A percentile compares a stretch with the other conserved stretches of the same genome.
phyloP scores from a whole-genome alignment of 768 basidiomycete species.

The Dioszegia crocea region DNA sequence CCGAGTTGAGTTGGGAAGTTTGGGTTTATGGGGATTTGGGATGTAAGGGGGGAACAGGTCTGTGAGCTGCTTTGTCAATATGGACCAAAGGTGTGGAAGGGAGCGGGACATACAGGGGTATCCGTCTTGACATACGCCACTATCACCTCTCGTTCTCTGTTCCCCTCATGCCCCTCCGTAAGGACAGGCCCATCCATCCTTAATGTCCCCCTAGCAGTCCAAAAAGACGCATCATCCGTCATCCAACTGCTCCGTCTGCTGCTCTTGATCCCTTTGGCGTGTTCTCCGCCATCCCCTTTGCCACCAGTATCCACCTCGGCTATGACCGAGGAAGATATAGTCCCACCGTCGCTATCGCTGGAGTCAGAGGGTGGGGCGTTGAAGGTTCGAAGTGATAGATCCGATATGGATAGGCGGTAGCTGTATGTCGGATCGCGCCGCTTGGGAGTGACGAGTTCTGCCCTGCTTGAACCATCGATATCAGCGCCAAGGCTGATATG shows the following conservation, averaged over 20 bases:
- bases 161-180: background rate
- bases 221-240: slow-evolving; percentile 8
- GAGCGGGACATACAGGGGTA: background rate
- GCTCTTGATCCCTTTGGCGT: too few species aligned
- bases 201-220: slow-evolving; percentile 9
- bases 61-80: background rate
- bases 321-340: background rate
- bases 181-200: background rate
- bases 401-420: slow-evolving; percentile 4
- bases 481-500: background rate
- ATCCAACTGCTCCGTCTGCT: background rate
- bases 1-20: background rate
- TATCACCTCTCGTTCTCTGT: slow-evolving; percentile 2
- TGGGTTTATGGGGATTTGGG: background rate
- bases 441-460: too few species aligned
- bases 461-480: too few species aligned
- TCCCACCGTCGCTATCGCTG: background rate
- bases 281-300: background rate
- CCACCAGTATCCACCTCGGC: background rate
- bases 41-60: slow-evolving; percentile 4
- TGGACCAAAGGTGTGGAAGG: background rate
- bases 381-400: slow-evolving; percentile 1
- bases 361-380: background rate
- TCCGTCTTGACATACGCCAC: slow-evolving; percentile 4
- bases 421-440: slow-evolving; percentile 4